Evolutionary conservation across 1,284 basidiomycete species (phyloP), one percentile per base, ranked within the genome.

Genomic region (Ceratorhiza oryzae-sativae): DNA sequence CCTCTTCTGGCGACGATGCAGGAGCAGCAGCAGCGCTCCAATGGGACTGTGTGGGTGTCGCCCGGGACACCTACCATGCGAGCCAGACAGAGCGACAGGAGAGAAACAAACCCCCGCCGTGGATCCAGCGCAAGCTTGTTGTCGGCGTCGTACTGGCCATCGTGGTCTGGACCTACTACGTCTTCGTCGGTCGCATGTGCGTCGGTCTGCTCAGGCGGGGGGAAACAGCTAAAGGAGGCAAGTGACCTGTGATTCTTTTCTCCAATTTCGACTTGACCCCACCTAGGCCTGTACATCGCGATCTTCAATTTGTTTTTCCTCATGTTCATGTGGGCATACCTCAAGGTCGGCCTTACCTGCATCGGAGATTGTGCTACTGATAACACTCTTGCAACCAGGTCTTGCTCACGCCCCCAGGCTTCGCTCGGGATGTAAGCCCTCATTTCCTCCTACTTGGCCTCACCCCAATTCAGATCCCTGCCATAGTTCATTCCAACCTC

Each of bases 281-380:
- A n/a, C n/a, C n/a, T n/a, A 92, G 90, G 90, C 72, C 86, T 82
- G 0, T 83, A 89, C 56, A 77, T 91, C 34, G 81, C 84, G 0
- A 83, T 86, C 1, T 92, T 88, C 76, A 82, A 82, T 45, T 73
- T 90, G 1, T 77, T 93, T 15, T 88, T 85, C 65, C 74, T 89
- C n/a, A 88, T 92, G 86, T 86, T 87, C 82, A 68, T 88, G 0
- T 92, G 91, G 90, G 83, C 87, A 2, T 94, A 93, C 79, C 73
- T 84, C 20, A 88, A 85, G 84, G 91, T 90, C 71, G 55, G 80
- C 73, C 53, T 32, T 58, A 80, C 77, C 23, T 63, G 32, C 58
- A 46, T 36, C 30, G 48, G 27, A 23, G 32, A n/a, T 48, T 32
- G 18, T 61, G 1, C 1, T 4, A 12, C 20, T 20, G 39, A 45